These are phyloP conservation scores for Thuja plicata DNA, from an alignment of 83 land plant genomes.

Conservation along the genomic window DNA sequence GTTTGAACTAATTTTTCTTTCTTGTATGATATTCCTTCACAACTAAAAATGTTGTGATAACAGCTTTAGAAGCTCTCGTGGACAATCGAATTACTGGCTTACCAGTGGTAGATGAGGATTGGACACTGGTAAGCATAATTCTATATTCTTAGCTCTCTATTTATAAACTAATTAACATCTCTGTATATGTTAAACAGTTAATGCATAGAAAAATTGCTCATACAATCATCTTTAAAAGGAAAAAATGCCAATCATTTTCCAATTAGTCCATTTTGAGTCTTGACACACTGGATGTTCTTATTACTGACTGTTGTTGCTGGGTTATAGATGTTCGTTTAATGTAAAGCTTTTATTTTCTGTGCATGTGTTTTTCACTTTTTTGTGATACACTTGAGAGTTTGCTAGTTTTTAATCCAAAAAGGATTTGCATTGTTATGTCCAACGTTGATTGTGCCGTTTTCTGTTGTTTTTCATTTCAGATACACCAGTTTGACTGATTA, in stretches of 20 bases:
- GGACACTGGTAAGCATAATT: constrained; percentile 64
- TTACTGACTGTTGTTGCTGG: not conserved
- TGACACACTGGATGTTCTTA: not conserved
- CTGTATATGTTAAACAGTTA: not conserved
- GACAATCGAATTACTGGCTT: constrained; percentile 89
- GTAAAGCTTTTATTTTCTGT: not conserved
- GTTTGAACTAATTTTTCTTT: not conserved
- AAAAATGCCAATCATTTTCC: not conserved
- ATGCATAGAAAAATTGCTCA: not conserved
- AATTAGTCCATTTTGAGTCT: not conserved
- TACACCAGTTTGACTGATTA: too few species aligned
- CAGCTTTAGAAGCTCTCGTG: constrained; percentile 84
- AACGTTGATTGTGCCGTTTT: not conserved
- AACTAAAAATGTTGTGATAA: not conserved
- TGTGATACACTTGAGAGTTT: too few species aligned
- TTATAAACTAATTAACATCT: not conserved
- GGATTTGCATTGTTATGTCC: not conserved
- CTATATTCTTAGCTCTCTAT: not conserved
- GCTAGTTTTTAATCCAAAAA: too few species aligned
- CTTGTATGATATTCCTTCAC: not conserved
- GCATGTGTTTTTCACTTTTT: too few species aligned
- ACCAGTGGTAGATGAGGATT: constrained; percentile 87
- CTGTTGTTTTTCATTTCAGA: too few species aligned
- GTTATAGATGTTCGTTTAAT: not conserved
- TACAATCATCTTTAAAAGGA: not conserved